phyloP scores from a whole-genome alignment of 2,329 filamentous ascomycete species.

The Parafenestella ontariensis region DNA sequence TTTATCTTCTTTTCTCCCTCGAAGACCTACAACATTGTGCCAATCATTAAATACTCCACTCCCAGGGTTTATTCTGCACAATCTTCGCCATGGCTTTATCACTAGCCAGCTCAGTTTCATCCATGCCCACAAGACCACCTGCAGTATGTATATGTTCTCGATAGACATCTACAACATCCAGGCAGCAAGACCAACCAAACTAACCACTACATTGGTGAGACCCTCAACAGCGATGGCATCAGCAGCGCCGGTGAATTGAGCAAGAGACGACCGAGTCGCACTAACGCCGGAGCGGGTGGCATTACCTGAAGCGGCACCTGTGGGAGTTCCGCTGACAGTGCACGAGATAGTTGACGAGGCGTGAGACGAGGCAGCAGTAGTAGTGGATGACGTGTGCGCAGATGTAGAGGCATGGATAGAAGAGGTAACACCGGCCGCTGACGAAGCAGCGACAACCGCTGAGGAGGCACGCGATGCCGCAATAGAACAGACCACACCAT shows the following conservation, averaged over 20 bases:
- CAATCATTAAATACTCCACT: too few relatives aligned
- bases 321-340: neutral
- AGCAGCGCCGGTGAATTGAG: slow-evolving; percentile 13
- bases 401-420: neutral
- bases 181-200: slow-evolving; percentile 16
- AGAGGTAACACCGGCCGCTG: neutral
- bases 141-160: neutral
- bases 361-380: neutral
- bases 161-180: slow-evolving; percentile 7
- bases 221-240: slow-evolving; percentile 3
- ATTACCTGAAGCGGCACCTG: neutral
- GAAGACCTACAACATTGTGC: too few relatives aligned
- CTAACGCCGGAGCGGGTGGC: neutral
- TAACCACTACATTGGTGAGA: slow-evolving; percentile 7
- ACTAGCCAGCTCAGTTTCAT: neutral
- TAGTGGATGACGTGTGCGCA: neutral
- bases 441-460: neutral
- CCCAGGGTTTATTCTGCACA: too few relatives aligned
- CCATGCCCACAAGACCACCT: neutral
- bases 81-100: too few relatives aligned
- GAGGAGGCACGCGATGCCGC: slow-evolving; percentile 1
- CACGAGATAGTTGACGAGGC: neutral
- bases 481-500: neutral
- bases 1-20: too few relatives aligned
- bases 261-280: neutral